Percentiles rank a stretch among this genome's conserved stretches.
Conservation (phyloP, 176 grass and related monocot species). For the Oryza officinalis region DNA sequence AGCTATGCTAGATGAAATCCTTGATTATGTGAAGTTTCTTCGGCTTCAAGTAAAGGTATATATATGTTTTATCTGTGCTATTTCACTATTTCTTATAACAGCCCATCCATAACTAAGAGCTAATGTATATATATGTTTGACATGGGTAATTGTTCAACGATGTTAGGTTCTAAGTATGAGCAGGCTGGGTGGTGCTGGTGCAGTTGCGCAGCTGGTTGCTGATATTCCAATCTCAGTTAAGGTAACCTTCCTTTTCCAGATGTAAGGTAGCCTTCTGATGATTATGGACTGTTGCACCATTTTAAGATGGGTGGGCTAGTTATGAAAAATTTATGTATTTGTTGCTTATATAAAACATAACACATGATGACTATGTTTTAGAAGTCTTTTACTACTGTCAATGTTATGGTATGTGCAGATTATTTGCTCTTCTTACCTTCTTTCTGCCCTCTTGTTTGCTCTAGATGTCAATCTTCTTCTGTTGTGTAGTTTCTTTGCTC, state of each 20-base stretch:
- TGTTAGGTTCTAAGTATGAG: slow-evolving; percentile 91
- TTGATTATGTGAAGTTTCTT: slow-evolving; percentile 94
- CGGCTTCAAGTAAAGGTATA: slow-evolving; percentile 96
- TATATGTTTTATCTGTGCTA: neutral
- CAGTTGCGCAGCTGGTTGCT: slow-evolving; percentile 87
- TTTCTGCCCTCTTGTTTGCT: neutral
- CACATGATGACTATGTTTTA: neutral
- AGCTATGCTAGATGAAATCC: slow-evolving; percentile 93
- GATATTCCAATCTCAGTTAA: slow-evolving; percentile 83
- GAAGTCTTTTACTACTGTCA: neutral
- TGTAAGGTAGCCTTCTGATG: slow-evolving; percentile 47
- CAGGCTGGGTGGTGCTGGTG: slow-evolving; percentile 82
- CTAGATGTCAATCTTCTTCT: neutral
- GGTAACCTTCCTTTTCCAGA: slow-evolving; percentile 39
- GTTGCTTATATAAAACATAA: slow-evolving; percentile 12
- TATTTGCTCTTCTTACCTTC: neutral
- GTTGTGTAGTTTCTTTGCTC: neutral
- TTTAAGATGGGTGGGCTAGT: neutral
- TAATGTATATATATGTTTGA: neutral
- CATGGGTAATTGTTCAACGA: neutral
- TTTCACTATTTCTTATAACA: slow-evolving; percentile 2
- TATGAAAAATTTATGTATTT: slow-evolving; percentile 8
- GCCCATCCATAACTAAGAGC: neutral
- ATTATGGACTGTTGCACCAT: neutral
- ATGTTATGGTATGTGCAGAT: neutral